Evolutionary conservation across 177 flowering plant genomes (phyloP).

Genomic region (Vitis hybrid): DNA sequence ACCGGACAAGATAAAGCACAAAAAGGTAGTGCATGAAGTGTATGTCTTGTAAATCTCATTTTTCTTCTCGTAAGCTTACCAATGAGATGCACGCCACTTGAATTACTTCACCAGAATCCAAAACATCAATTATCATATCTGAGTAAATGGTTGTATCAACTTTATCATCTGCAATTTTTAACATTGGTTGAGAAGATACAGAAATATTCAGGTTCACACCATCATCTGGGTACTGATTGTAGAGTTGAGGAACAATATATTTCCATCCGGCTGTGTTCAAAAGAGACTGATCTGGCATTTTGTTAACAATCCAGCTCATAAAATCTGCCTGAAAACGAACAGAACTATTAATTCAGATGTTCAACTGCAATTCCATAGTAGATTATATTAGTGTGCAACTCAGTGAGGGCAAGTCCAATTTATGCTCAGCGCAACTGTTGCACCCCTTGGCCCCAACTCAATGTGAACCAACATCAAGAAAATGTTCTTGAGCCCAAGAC

Average conservation of each 20-base stretch:
- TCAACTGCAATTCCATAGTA: not conserved
- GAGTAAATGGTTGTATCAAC: constrained; percentile 18
- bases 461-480: no score
- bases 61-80: constrained; percentile 16
- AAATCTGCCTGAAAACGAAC: constrained; percentile 15
- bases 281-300: constrained; percentile 22
- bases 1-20: no score
- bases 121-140: constrained; percentile 25
- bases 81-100: constrained; percentile 32
- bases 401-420: no score
- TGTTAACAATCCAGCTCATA: constrained; percentile 28
- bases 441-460: no score
- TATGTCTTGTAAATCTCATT: no score
- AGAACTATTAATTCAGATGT: not conserved
- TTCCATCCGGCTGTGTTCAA: constrained; percentile 37
- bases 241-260: constrained; percentile 28
- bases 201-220: constrained; percentile 27
- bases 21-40: no score
- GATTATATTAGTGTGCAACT: not conserved
- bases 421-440: no score
- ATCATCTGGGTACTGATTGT: constrained; percentile 30
- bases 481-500: no score
- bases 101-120: constrained; percentile 22
- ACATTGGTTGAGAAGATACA: constrained; percentile 26
- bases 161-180: constrained; percentile 7